phyloP scores from a whole-genome alignment of 1,139 yeast species.

The Diutina pseudorugosa region DNA sequence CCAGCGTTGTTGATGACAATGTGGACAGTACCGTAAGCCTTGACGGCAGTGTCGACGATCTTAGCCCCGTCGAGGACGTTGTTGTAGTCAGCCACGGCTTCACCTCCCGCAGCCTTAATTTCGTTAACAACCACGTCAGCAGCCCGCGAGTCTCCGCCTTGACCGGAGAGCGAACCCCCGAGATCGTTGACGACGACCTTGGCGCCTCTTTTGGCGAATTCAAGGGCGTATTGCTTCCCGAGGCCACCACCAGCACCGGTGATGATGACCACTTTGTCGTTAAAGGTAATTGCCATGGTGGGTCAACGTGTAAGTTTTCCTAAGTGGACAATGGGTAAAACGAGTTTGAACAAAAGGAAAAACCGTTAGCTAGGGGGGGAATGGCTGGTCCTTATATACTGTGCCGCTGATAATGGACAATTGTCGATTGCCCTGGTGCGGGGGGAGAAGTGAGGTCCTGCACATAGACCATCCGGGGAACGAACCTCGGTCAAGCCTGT shows the following conservation, averaged over 20 bases:
- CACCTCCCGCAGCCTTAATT: slow-evolving; percentile 63
- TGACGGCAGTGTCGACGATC: slow-evolving; percentile 77
- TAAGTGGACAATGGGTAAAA: not conserved
- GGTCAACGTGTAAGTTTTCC: not conserved
- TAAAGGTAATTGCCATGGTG: slow-evolving; percentile 26
- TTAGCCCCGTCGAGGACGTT: slow-evolving; percentile 82
- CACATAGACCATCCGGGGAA: slow-evolving; percentile 2
- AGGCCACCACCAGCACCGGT: slow-evolving; percentile 98
- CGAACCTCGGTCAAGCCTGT: slow-evolving; percentile 1
- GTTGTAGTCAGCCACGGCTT: slow-evolving; percentile 90
- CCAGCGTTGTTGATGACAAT: slow-evolving; percentile 91
- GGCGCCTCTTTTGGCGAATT: slow-evolving; percentile 85
- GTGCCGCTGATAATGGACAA: no score
- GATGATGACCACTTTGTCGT: slow-evolving; percentile 77
- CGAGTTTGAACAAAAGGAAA: no score
- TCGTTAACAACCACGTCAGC: slow-evolving; percentile 88
- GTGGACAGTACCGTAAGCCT: slow-evolving; percentile 82
- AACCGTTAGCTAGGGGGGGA: no score
- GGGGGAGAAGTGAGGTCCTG: not conserved
- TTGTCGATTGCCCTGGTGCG: not conserved
- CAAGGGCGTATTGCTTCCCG: slow-evolving; percentile 80
- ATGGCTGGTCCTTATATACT: not conserved
- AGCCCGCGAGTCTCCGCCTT: slow-evolving; percentile 51
- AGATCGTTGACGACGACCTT: slow-evolving; percentile 86
- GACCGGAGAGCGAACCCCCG: slow-evolving; percentile 74